Percentiles rank a stretch among this genome's conserved stretches.
Evolutionary conservation across 2,329 filamentous ascomycete species (phyloP).

Genomic region (Pseudogymnoascus sp.): DNA sequence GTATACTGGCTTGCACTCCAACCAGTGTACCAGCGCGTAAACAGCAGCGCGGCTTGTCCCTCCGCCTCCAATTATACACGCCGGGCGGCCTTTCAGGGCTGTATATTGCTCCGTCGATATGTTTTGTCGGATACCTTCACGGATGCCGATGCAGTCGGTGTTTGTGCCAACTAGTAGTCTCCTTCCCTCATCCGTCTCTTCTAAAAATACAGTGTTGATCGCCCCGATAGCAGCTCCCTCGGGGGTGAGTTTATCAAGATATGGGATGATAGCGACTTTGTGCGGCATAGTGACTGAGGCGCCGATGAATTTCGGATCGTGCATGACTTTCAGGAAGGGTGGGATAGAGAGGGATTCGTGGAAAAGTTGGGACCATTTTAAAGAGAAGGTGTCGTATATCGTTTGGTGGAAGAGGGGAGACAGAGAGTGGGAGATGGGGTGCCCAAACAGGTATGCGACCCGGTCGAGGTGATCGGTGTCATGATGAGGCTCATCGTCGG

Average conservation of each 20-base stretch:
- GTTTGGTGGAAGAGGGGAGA: conserved; percentile 48
- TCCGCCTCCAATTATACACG: conserved; percentile 68
- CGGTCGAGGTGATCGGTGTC: conserved; percentile 17
- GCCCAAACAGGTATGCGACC: conserved; percentile 45
- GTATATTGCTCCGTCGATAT: conserved; percentile 35
- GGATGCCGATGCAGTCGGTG: conserved; percentile 72
- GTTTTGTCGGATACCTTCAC: conserved; percentile 62
- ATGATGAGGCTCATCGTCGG: neutral
- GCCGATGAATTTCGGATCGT: conserved; percentile 56
- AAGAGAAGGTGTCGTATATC: conserved; percentile 44
- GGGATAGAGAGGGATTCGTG: conserved; percentile 46
- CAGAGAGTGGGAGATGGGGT: conserved; percentile 48
- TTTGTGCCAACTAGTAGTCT: conserved; percentile 63
- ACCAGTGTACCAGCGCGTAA: conserved; percentile 65
- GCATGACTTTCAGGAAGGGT: conserved; percentile 44
- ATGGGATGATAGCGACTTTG: conserved; percentile 67
- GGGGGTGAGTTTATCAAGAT: conserved; percentile 66
- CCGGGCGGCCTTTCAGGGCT: conserved; percentile 53
- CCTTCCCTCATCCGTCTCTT: conserved; percentile 28
- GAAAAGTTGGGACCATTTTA: conserved; percentile 46
- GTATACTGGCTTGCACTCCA: conserved; percentile 63
- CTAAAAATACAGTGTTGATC: conserved; percentile 72
- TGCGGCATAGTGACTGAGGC: conserved; percentile 76
- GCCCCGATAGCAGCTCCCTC: conserved; percentile 69
- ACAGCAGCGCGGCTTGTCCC: conserved; percentile 72